phyloP scores from a whole-genome alignment of 2,329 filamentous ascomycete species.

The Microdochium trichocladiopsis region DNA sequence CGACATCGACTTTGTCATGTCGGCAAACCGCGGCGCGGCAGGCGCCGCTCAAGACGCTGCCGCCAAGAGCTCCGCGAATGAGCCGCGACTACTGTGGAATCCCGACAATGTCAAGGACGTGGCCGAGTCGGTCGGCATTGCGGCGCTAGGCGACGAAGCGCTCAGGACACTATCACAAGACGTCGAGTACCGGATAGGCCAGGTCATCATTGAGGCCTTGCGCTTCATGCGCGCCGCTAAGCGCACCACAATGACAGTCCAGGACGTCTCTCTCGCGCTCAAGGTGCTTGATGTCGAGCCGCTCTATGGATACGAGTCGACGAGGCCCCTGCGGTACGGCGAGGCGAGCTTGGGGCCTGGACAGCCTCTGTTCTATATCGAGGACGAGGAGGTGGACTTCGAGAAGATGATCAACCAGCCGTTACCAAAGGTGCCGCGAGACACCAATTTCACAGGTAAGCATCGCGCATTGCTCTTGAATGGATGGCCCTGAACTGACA shows the following conservation, averaged over 20 bases:
- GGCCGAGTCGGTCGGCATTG: constrained; percentile 89
- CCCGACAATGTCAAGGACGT: constrained; percentile 93
- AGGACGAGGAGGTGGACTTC: constrained; percentile 97
- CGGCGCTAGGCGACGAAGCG: constrained; percentile 74
- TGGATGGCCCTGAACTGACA: constrained; percentile 2
- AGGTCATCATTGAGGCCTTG: constrained; percentile 87
- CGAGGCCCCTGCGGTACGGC: constrained; percentile 79
- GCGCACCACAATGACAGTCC: constrained; percentile 79
- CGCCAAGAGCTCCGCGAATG: constrained; percentile 4
- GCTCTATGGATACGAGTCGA: constrained; percentile 92
- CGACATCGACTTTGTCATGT: background rate
- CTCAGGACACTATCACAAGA: constrained; percentile 84
- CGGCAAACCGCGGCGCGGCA: background rate
- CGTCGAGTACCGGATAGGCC: constrained; percentile 89
- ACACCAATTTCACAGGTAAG: constrained; percentile 84
- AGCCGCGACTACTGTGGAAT: constrained; percentile 68
- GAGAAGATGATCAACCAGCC: constrained; percentile 98
- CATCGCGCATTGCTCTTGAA: background rate
- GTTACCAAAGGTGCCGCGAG: constrained; percentile 86
- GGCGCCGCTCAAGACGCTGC: background rate
- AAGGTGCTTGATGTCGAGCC: constrained; percentile 87
- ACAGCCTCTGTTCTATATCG: constrained; percentile 93
- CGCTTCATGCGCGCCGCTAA: constrained; percentile 93
- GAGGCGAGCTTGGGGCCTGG: constrained; percentile 91
- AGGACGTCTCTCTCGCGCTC: constrained; percentile 82